Base-by-base conservation (phyloP, 129 eudicot species). In the Tagetes patula region DNA sequence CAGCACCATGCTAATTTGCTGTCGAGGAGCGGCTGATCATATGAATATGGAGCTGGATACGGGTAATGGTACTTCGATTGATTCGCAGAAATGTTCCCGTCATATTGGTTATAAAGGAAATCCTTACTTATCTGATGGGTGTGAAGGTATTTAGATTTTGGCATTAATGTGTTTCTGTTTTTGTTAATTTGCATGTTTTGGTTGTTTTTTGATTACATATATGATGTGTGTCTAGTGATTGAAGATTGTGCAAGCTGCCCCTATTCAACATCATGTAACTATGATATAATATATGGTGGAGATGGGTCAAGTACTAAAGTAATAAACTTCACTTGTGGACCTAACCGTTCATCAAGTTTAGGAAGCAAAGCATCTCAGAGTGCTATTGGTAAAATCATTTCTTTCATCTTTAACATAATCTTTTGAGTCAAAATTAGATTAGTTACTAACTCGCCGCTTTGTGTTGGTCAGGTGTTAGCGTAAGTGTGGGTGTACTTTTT, bases 201-300 rank as follows among this genome's bases (percentile, higher is more conserved):
- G 3, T 9, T 11, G 41, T 10, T 33, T 54, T 20, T 32, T 32
- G 33, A 59, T 34, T 59, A 32, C 14, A 8, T 59, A 32, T 59
- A 33, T 9, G 39, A 59, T 59, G 40, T 32, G n/a, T 59, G 65
- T 59, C 7, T 59, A 59, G 65, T 59, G n/a, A 59, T 59, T 59
- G 65, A 59, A 59, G 65, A 59, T 34, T 59, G 65, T 59, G 14
- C 65, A 59, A 33, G 41, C 5, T 59, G 65, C 65, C 65, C 40
- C 33, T 34, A 10, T 59, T 3, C 65, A 33, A 14, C 60, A 39
- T 59, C 65, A 59, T 59, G 65, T 59, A 33, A 59, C 41, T 59
- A 59, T 59, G 65, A 59, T 59, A 59, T 59, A 32, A 59, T 59
- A 59, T 59, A 59, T 33, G 40, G 65, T 9, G 65, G 65, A 2